Evolutionary conservation across 148 eudicot genomes (phyloP), one percentile per base, ranked within the genome.

Genomic region (Rhododendron simsii): DNA sequence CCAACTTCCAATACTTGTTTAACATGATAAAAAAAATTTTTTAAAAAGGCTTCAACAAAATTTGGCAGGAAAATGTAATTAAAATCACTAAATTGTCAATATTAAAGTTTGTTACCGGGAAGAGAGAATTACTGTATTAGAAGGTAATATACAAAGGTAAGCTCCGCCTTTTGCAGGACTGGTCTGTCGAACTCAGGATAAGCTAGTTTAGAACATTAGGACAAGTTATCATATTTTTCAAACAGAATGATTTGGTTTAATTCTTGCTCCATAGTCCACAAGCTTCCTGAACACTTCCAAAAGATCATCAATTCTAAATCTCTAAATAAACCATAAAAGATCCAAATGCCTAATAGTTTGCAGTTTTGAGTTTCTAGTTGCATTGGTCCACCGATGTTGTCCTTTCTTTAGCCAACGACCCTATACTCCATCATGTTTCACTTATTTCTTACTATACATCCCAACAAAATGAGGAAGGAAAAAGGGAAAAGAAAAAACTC

Each of bases 181-280:
- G 9, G 10, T 41, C 50, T 8, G 21, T 37, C 37, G 21, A 77
- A 77, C 26, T 78, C 13, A 47, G 37, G 61, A 30, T 48, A 79
- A 41, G 80, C 23, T 41, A n/a, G 33, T 47, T 47, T 47, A 80
- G 63, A 80, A 51, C 55, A 79, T 79, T 47, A 28, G 63, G 53
- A 80, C 83, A 53, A 18, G 23, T 30, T 51, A 51, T 55, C 47
- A n/a, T 18, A 33, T 16, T 81, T 57, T 37, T 55, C n/a, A 37
- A 57, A 57, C 83, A 37, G 37, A 57, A 57, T 33, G 13, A 35
- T 35, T 57, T 81, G 47, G 48, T 55, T 81, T 21, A 7, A 35
- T 28, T 81, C 47, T 47, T 16, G 51, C 57, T 85, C 75, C 82
- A 85, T 12, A 65, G 3, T 77, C 41, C 82, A 80, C 67, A 26